Conservation (phyloP, 768 basidiomycete genomes). For the Tephrocybe sp. region DNA sequence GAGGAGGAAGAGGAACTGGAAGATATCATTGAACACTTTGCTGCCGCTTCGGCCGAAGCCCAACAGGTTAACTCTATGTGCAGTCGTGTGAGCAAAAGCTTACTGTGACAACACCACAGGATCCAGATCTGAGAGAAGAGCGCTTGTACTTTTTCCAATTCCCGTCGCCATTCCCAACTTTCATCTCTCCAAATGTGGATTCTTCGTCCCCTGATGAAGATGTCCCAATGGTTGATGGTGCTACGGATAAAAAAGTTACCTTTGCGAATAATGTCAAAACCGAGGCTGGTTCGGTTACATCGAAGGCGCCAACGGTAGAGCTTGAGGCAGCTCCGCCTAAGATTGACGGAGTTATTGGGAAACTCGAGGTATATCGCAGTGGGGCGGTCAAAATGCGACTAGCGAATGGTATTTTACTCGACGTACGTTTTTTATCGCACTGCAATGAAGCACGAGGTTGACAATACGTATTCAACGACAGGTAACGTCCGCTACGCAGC, state of each 20-base stretch:
- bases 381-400: constrained; percentile 87
- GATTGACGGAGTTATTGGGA: constrained; percentile 79
- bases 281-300: constrained; percentile 24
- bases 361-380: constrained; percentile 80
- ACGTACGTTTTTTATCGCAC: constrained; percentile 48
- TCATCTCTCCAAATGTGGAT: constrained; percentile 38
- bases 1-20: constrained; percentile 81
- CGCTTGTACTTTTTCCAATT: constrained; percentile 89
- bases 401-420: constrained; percentile 75
- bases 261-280: constrained; percentile 63
- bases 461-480: constrained; percentile 22
- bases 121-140: constrained; percentile 52
- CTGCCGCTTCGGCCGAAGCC: constrained; percentile 32
- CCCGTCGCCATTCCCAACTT: constrained; percentile 79
- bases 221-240: constrained; percentile 30
- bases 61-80: constrained; percentile 34
- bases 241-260: constrained; percentile 50
- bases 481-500: constrained; percentile 81
- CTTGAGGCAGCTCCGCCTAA: constrained; percentile 22
- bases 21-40: constrained; percentile 72
- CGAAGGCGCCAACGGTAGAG: constrained; percentile 24
- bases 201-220: constrained; percentile 23
- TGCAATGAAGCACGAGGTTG: neutral
- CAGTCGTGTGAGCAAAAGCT: neutral
- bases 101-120: constrained; percentile 23